These are phyloP conservation scores for Anastatica hierochuntica DNA, from an alignment of 345 rosid species.

Conservation along the genomic window DNA sequence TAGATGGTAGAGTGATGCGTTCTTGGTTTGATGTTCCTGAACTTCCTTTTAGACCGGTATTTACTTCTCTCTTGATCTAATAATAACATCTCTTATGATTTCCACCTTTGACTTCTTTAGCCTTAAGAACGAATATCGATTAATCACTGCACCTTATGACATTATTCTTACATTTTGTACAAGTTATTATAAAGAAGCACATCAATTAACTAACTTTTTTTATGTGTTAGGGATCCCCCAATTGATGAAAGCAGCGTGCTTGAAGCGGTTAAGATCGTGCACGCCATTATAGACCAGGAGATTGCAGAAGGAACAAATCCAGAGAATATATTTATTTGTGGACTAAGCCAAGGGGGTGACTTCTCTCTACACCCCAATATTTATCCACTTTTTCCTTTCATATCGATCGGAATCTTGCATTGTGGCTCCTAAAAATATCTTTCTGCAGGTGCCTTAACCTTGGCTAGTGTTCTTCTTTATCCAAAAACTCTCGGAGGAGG, in stretches of 20 bases:
- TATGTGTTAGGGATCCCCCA: slow-evolving; percentile 45
- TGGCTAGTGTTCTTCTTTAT: slow-evolving; percentile 69
- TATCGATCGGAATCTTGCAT: background rate
- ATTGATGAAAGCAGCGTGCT: slow-evolving; percentile 55
- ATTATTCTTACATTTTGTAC: too few species aligned
- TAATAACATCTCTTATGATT: too few species aligned
- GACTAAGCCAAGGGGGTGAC: slow-evolving; percentile 88
- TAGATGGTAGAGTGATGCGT: slow-evolving; percentile 84
- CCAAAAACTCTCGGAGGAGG: slow-evolving; percentile 78
- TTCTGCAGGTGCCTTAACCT: slow-evolving; percentile 62
- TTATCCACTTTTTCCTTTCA: too few species aligned
- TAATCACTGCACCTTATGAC: too few species aligned
- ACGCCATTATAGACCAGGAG: slow-evolving; percentile 61
- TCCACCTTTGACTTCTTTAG: too few species aligned
- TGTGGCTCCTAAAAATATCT: too few species aligned
- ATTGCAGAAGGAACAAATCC: slow-evolving; percentile 53
- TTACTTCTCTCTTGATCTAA: too few species aligned
- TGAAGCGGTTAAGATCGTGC: slow-evolving; percentile 62
- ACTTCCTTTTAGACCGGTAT: slow-evolving; percentile 78
- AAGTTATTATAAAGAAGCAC: too few species aligned
- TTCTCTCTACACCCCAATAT: background rate
- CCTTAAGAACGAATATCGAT: too few species aligned
- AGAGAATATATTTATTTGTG: slow-evolving; percentile 57
- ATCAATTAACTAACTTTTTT: too few species aligned
- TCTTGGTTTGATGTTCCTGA: slow-evolving; percentile 91